phyloP scores from a whole-genome alignment of 768 basidiomycete species.

The Tulasnella calospora region DNA sequence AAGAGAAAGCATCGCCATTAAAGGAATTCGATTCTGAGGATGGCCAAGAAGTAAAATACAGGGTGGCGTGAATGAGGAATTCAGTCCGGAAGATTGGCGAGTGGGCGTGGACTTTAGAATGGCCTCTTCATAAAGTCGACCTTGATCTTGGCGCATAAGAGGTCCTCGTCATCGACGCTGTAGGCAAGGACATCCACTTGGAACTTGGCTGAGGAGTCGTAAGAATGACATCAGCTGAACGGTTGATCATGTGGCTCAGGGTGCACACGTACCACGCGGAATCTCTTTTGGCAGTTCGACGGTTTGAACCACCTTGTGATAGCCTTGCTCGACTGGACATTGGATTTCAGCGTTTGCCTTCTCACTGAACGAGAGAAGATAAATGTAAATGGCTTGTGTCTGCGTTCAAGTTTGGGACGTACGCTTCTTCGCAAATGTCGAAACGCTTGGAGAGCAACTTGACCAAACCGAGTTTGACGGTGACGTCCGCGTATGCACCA shows the following conservation, averaged over 20 bases:
- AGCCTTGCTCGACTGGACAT: conserved; percentile 75
- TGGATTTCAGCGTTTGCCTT: conserved; percentile 69
- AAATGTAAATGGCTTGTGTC: neutral
- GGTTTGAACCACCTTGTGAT: conserved; percentile 71
- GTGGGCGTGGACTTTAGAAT: neutral
- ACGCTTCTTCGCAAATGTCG: conserved; percentile 93
- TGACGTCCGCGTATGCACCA: conserved; percentile 84
- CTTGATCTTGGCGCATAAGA: conserved; percentile 75
- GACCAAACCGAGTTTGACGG: conserved; percentile 88
- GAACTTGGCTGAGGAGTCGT: conserved; percentile 67
- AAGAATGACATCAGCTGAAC: conserved; percentile 17
- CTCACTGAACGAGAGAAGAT: conserved; percentile 44
- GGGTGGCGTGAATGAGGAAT: neutral
- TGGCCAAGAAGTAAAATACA: conserved; percentile 3
- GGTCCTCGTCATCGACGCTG: conserved; percentile 63
- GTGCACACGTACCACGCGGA: conserved; percentile 52
- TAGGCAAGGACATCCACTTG: conserved; percentile 61
- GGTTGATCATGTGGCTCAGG: neutral
- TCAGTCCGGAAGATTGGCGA: neutral
- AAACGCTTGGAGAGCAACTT: conserved; percentile 80
- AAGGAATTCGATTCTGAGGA: neutral
- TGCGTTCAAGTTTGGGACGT: conserved; percentile 38
- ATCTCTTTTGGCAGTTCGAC: conserved; percentile 89
- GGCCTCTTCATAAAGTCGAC: conserved; percentile 56
- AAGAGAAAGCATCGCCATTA: neutral